Conservation (phyloP, 306 rosid genomes). For the Elaeagnus macrophylla region DNA sequence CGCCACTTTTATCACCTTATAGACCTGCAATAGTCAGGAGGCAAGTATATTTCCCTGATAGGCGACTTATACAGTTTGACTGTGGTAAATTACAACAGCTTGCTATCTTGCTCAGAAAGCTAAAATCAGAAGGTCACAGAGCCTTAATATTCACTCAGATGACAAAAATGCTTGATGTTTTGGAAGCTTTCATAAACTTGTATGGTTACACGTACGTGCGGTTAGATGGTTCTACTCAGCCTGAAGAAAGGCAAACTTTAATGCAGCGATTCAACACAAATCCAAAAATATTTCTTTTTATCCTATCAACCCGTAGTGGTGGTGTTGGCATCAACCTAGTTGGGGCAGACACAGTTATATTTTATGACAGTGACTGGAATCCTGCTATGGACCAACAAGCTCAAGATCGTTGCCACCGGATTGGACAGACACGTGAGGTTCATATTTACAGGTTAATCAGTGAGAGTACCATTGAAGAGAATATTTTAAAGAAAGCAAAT, state of each 20-base stretch:
- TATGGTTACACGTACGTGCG: slow-evolving; percentile 99
- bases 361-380: slow-evolving; percentile 98
- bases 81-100: slow-evolving; percentile 92
- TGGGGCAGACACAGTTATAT: slow-evolving; percentile 98
- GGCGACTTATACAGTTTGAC: slow-evolving; percentile 95
- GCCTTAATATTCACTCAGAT: slow-evolving; percentile 91
- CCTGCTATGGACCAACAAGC: slow-evolving; percentile 99
- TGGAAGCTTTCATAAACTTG: slow-evolving; percentile 92
- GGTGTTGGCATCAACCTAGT: slow-evolving; percentile 97
- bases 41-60: slow-evolving; percentile 95
- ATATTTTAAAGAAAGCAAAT: slow-evolving; percentile 93
- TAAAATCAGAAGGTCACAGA: slow-evolving; percentile 91
- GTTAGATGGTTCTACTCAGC: slow-evolving; percentile 93
- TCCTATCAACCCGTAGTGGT: slow-evolving; percentile 96
- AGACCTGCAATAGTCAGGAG: slow-evolving; percentile 94
- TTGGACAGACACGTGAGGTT: slow-evolving; percentile 99
- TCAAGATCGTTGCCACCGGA: slow-evolving; percentile 98
- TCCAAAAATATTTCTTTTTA: slow-evolving; percentile 87
- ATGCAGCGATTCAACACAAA: slow-evolving; percentile 95
- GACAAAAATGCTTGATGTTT: slow-evolving; percentile 95
- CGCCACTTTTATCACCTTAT: slow-evolving; percentile 68
- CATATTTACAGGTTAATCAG: slow-evolving; percentile 90
- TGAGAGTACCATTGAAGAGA: slow-evolving; percentile 94
- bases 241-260: slow-evolving; percentile 94
- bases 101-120: slow-evolving; percentile 65